phyloP scores from a whole-genome alignment of 164 flowering plant species.

The Umbellularia californica region DNA sequence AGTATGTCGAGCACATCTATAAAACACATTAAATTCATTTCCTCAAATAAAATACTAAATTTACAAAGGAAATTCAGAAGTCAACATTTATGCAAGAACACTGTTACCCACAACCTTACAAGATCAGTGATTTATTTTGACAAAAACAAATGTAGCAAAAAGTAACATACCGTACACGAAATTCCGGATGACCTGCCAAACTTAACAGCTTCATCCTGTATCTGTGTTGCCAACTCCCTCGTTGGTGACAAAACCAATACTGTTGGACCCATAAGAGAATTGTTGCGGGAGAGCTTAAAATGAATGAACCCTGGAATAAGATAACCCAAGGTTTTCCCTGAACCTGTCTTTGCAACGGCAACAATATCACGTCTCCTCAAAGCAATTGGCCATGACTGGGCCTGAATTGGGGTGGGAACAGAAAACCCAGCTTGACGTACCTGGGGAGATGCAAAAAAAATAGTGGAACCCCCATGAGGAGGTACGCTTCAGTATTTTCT shows the following conservation, averaged over 20 bases:
- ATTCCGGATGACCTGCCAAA: constrained; percentile 79
- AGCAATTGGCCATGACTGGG: constrained; percentile 93
- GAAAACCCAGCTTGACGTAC: constrained; percentile 75
- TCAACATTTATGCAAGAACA: neutral
- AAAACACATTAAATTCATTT: neutral
- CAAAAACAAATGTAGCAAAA: neutral
- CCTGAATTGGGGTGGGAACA: constrained; percentile 92
- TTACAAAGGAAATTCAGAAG: neutral
- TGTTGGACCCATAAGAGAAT: constrained; percentile 72
- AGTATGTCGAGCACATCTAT: neutral
- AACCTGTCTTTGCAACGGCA: constrained; percentile 96
- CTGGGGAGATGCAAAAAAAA: constrained; percentile 33
- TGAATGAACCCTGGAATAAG: constrained; percentile 78
- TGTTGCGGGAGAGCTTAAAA: constrained; percentile 50
- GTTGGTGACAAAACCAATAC: constrained; percentile 88
- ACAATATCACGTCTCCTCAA: constrained; percentile 77
- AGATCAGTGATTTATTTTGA: neutral
- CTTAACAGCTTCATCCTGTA: constrained; percentile 84
- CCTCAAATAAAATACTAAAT: neutral
- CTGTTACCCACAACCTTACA: neutral
- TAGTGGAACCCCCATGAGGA: constrained; percentile 13
- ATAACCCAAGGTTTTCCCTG: constrained; percentile 91
- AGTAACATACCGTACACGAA: constrained; percentile 60
- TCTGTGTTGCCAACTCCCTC: constrained; percentile 92
- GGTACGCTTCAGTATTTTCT: neutral